These are phyloP conservation scores for Geotrichum phurueaensis DNA, from an alignment of 1,139 yeast genomes.

Conservation along the genomic window DNA sequence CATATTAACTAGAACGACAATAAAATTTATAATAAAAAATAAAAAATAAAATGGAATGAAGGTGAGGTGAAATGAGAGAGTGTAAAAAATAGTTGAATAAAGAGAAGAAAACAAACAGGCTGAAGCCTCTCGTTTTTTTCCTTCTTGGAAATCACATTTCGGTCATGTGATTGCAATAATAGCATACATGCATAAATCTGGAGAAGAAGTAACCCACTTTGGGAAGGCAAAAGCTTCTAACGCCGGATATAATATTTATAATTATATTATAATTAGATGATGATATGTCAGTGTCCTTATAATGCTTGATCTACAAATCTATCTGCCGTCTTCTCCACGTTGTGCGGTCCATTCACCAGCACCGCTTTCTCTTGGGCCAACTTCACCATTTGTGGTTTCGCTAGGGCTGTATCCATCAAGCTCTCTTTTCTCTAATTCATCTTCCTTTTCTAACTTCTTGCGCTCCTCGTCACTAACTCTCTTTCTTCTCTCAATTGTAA, in stretches of 20 bases:
- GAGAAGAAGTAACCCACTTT: too few species aligned
- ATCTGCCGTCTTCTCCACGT: slow-evolving; percentile 69
- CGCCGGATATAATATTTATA: background rate
- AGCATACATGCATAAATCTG: too few species aligned
- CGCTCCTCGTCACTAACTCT: slow-evolving; percentile 34
- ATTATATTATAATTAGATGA: background rate
- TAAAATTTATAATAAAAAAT: background rate
- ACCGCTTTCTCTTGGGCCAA: slow-evolving; percentile 61
- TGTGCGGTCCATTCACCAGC: slow-evolving; percentile 62
- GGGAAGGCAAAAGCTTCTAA: too few species aligned
- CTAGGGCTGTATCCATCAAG: slow-evolving; percentile 25
- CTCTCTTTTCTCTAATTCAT: slow-evolving; percentile 40
- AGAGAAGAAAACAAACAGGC: background rate
- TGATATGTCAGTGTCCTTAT: too few species aligned
- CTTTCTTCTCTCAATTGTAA: slow-evolving; percentile 41
- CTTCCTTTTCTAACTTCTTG: slow-evolving; percentile 36
- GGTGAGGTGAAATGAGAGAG: background rate
- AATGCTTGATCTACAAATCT: background rate
- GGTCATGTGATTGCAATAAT: too few species aligned
- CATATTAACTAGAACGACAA: background rate
- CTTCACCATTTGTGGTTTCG: slow-evolving; percentile 18
- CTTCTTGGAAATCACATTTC: too few species aligned
- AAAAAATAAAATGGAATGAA: background rate
- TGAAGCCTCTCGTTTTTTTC: too few species aligned
- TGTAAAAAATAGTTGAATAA: background rate